phyloP scores from a whole-genome alignment of 306 rosid genomes.

The Cicer arietinum region DNA sequence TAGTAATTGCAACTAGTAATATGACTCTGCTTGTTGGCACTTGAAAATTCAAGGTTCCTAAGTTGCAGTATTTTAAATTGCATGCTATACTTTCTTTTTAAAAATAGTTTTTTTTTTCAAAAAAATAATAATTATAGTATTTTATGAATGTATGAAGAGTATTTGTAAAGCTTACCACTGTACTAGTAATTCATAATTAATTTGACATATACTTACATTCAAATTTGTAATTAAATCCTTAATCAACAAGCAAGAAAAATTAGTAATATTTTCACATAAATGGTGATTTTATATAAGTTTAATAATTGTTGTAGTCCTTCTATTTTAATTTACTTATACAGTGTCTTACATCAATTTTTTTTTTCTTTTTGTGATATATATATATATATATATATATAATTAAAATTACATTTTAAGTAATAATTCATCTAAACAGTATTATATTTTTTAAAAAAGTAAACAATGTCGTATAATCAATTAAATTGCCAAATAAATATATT shows the following conservation, averaged over 20 bases:
- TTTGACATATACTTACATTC: background rate
- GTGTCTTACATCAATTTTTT: no score
- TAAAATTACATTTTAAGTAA: no score
- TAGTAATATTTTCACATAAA: no score
- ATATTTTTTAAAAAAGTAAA: no score
- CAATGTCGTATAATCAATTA: no score
- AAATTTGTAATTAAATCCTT: background rate
- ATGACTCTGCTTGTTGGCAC: constrained; percentile 38
- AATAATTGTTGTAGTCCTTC: no score
- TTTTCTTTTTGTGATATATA: no score
- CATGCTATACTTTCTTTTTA: background rate
- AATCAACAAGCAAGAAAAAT: background rate
- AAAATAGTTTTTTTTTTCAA: background rate
- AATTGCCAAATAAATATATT: no score
- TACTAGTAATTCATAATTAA: background rate
- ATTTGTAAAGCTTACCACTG: background rate
- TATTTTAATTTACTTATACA: no score
- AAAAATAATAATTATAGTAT: constrained; percentile 6
- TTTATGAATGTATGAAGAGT: background rate
- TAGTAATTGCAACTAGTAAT: constrained; percentile 47
- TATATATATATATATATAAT: no score
- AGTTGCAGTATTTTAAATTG: constrained; percentile 17
- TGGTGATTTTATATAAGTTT: no score
- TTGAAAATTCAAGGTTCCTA: constrained; percentile 33
- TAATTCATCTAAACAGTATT: no score